Conservation (phyloP, 2,329 filamentous ascomycete genomes). For the Aaosphaeria arxii region DNA sequence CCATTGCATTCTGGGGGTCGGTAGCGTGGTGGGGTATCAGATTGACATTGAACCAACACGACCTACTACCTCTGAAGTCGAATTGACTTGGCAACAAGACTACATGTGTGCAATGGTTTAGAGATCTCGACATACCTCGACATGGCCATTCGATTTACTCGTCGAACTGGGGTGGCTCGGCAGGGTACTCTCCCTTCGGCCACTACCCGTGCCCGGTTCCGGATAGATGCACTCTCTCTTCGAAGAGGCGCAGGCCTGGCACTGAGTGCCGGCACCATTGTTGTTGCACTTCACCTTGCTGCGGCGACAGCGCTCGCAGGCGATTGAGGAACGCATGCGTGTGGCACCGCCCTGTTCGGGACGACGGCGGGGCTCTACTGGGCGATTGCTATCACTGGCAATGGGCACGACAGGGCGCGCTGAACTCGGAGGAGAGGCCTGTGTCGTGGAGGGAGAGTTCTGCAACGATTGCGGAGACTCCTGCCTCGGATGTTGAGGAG, state of each 20-base stretch:
- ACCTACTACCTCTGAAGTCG: too few relatives aligned
- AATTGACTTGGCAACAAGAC: too few relatives aligned
- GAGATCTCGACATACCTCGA: too few relatives aligned
- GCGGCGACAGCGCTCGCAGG: constrained; percentile 70
- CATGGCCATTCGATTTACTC: too few relatives aligned
- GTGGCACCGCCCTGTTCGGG: constrained; percentile 15
- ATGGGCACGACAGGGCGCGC: constrained; percentile 15
- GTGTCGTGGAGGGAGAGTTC: constrained; percentile 23
- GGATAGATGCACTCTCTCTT: constrained; percentile 73
- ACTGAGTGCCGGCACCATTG: constrained; percentile 66
- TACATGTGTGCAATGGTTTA: too few relatives aligned
- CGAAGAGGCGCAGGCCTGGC: constrained; percentile 70
- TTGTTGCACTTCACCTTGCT: constrained; percentile 90
- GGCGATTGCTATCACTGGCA: constrained; percentile 11
- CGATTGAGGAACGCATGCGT: constrained; percentile 73
- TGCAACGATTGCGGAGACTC: constrained; percentile 1
- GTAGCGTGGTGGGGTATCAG: too few relatives aligned
- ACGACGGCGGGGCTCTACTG: constrained; percentile 6
- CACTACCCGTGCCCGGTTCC: constrained; percentile 34
- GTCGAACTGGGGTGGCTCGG: not conserved
- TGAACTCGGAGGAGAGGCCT: constrained; percentile 24
- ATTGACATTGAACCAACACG: too few relatives aligned
- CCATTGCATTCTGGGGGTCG: too few relatives aligned
- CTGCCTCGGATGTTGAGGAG: constrained; percentile 12
- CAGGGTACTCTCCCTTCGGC: constrained; percentile 38